Conservation (phyloP, 768 basidiomycete genomes). For the Lyophyllum atratum region DNA sequence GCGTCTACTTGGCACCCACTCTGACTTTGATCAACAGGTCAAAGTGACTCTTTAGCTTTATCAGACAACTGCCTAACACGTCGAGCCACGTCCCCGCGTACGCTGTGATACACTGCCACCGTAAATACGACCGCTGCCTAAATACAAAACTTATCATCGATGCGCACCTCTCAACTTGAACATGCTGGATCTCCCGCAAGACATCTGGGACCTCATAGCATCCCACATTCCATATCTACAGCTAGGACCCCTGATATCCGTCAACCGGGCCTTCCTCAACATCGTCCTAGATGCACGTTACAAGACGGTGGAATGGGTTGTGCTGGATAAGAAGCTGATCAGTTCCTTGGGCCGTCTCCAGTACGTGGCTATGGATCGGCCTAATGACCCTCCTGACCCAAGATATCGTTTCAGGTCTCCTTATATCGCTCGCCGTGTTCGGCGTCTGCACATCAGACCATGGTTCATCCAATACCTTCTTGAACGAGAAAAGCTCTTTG, state of each 20-base stretch:
- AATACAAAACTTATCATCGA: too few species aligned
- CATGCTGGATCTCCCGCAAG: slow-evolving; percentile 28
- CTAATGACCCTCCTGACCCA: background rate
- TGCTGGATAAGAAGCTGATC: slow-evolving; percentile 28
- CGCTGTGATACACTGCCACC: too few species aligned
- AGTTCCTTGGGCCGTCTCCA: slow-evolving; percentile 29
- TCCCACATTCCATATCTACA: slow-evolving; percentile 15
- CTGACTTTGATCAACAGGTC: too few species aligned
- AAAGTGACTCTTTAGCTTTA: too few species aligned
- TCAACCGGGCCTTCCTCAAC: slow-evolving; percentile 36
- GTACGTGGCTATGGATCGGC: slow-evolving; percentile 19
- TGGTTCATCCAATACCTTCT: slow-evolving; percentile 42
- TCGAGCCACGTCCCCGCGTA: background rate
- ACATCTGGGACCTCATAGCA: slow-evolving; percentile 35
- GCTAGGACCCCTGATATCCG: slow-evolving; percentile 22
- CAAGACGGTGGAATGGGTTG: slow-evolving; percentile 32
- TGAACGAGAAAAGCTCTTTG: slow-evolving; percentile 19
- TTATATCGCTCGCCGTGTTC: slow-evolving; percentile 32
- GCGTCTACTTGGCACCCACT: too few species aligned
- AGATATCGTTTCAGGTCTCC: slow-evolving; percentile 25
- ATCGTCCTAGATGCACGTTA: slow-evolving; percentile 31
- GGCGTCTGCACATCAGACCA: slow-evolving; percentile 34
- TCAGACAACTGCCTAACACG: too few species aligned
- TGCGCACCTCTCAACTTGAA: too few species aligned
- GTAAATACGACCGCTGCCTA: too few species aligned